These are phyloP conservation scores for Aphanomyces stellatus DNA, from an alignment of 352 stramenopile genomes.

Conservation along the genomic window DNA sequence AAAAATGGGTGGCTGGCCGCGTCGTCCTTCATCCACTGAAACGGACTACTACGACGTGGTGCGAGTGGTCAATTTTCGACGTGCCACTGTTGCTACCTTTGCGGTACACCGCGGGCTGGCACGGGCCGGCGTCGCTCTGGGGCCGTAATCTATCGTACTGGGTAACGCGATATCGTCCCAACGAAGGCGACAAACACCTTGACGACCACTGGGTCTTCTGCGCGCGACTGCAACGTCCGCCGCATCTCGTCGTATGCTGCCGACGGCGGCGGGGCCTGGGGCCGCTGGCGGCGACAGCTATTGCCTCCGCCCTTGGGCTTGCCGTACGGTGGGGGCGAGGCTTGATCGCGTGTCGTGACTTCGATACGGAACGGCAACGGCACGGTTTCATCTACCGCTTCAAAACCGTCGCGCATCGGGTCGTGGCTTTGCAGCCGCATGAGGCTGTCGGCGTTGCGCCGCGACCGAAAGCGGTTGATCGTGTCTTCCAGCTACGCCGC, in stretches of 20 bases:
- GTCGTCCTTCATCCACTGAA: background rate
- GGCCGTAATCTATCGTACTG: too few species aligned
- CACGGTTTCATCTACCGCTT: conserved; percentile 69
- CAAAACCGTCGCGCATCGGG: conserved; percentile 68
- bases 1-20: background rate
- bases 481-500: conserved; percentile 13
- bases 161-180: too few species aligned
- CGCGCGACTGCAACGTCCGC: conserved; percentile 8
- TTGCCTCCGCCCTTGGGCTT: background rate
- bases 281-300: background rate
- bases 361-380: conserved; percentile 73
- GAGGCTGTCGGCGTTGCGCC: background rate
- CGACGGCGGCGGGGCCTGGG: background rate
- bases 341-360: conserved; percentile 41
- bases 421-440: conserved; percentile 35
- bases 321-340: background rate
- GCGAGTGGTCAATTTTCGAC: too few species aligned
- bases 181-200: background rate
- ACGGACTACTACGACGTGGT: background rate
- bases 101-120: too few species aligned
- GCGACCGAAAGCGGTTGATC: conserved; percentile 19
- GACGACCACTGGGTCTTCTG: conserved; percentile 15
- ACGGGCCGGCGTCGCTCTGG: too few species aligned
- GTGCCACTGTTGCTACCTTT: too few species aligned
- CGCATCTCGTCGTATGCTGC: conserved; percentile 10